A percentile compares a stretch with the other conserved stretches of the same genome.
These are phyloP conservation scores for Diplodia seriata DNA, from an alignment of 2,329 filamentous ascomycete species.

Conservation along the genomic window DNA sequence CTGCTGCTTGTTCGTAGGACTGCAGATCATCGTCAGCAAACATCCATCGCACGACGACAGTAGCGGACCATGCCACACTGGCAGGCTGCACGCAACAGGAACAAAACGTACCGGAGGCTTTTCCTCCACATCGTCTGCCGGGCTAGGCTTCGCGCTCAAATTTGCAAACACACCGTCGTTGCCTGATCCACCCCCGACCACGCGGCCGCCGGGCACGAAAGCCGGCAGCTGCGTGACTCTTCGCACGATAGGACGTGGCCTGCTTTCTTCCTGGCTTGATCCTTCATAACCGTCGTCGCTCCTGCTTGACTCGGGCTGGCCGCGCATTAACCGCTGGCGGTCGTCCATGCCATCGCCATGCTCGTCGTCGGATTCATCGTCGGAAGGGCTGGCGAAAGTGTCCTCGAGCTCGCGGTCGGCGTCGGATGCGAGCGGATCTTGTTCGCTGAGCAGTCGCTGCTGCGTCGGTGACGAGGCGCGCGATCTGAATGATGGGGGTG, in stretches of 20 bases:
- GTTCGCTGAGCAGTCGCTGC: constrained; percentile 59
- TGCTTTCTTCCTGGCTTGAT: constrained; percentile 35
- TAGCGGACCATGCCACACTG: constrained; percentile 23
- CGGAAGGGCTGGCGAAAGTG: constrained; percentile 74
- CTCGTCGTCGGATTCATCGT: constrained; percentile 73
- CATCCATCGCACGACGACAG: neutral
- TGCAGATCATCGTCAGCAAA: constrained; percentile 54
- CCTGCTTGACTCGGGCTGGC: constrained; percentile 52
- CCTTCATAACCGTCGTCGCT: constrained; percentile 29
- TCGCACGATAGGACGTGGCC: constrained; percentile 51
- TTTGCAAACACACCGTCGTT: constrained; percentile 98
- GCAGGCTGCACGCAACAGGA: neutral
- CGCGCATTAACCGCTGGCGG: constrained; percentile 83
- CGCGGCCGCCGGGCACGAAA: constrained; percentile 57
- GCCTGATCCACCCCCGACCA: constrained; percentile 73
- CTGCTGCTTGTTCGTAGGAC: constrained; percentile 98
- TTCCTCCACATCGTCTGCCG: constrained; percentile 83
- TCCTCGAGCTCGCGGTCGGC: constrained; percentile 87
- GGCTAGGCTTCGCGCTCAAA: constrained; percentile 85
- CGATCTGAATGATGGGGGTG: constrained; percentile 84
- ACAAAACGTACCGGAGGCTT: constrained; percentile 79
- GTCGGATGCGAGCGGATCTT: constrained; percentile 59
- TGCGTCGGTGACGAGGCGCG: constrained; percentile 72
- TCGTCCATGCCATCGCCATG: constrained; percentile 78
- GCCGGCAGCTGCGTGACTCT: constrained; percentile 62